Base-by-base conservation (phyloP, 2,329 filamentous ascomycete species). In the Colletotrichum sublineola region DNA sequence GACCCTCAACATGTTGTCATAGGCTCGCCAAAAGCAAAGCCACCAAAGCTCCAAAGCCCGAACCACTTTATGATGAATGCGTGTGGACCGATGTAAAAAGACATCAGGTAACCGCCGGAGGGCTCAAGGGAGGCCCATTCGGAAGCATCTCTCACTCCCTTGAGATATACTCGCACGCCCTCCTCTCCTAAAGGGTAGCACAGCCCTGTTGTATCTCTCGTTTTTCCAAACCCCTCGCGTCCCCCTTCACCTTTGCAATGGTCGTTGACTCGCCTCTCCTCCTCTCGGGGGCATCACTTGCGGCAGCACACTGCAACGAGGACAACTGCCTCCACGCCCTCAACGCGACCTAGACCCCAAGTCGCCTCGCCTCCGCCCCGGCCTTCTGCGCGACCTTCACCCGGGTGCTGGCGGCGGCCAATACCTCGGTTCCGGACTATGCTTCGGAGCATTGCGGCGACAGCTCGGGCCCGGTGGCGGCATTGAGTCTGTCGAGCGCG, bases 261-360 rank as follows among this genome's bases (percentile, higher is more conserved):
- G 2, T 15, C 9, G 0, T 38, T 12, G 9, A 8, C 15, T 56
- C 31, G 1, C 31, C 38, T 38, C 52, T 55, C 1, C 20, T 46
- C 20, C 53, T 38, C 18, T 20, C 33, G 36, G 53, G 53, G 5
- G 15, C 18, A 14, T n/a, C 33, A 33, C 53, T 56, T 12, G 3
- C 36, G 33, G 33, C 52, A 12, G 62, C 71, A 6, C 62, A 73
- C 18, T 81, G 80, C 75, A 67, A 74, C 56, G 79, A 79, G 31
- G 81, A 82, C 75, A 80, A 81, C 71, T 82, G 81, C 74, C 77
- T 82, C 40, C 79, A 79, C 38, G 80, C 81, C 33, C 62, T 82
- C 67, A 74, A 77, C 33, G 79, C 81, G 31, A 81, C 77, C 5
- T 77, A 79, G 66, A 79, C 70, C 18, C 79, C 79, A 3, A 78